Evolutionary conservation across 1,284 basidiomycete genomes (phyloP), one percentile per base, ranked within the genome.

Genomic region (Cutaneotrichosporon cavernicola): DNA sequence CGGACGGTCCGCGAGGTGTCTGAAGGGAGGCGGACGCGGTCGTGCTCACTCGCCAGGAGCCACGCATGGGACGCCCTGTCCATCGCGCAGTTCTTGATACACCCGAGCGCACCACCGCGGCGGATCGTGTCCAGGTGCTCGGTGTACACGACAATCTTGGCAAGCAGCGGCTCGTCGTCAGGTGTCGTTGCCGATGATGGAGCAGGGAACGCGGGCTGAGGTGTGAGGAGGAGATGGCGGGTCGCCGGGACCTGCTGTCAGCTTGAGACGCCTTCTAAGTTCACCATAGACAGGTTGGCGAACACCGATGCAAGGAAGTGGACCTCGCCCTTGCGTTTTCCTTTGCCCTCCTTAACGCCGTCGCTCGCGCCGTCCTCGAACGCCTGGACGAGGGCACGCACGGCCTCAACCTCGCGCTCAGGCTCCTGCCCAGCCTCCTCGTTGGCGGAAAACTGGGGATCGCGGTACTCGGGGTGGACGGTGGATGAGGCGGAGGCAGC

Each of bases 281-380:
- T 70, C 73, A 93, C 92, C 72, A 87, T 86, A 51, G 86, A 90
- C 59, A 96, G 80, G 76, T 97, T 97, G 16, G 92, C 92, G 76
- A 97, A 95, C 5, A 96, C 92, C 65, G 89, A 92, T 0, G 92
- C 88, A 18, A 97, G 82, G 80, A 97, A 97, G 80, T 97, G 89
- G 38, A 95, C 84, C 64, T 88, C 85, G 46, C 86, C 90, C 80
- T 91, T 92, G 51, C 90, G 64, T 64, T 78, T 78, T 13, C 74
- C 76, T 64, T 78, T 77, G 79, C 71, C 82, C 74, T 76, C 87
- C 43, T 79, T 80, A 1, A 83, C 81, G 14, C 84, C 83, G 9
- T 85, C 82, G 0, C 84, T 80, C 0, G 88, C 89, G 3, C 88
- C 89, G 73, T 90, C 86, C 22, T 89, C 86, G 71, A 97, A 97